These are phyloP conservation scores for Eimeria falciformis DNA, from an alignment of 169 alveolate genomes.

Conservation along the genomic window DNA sequence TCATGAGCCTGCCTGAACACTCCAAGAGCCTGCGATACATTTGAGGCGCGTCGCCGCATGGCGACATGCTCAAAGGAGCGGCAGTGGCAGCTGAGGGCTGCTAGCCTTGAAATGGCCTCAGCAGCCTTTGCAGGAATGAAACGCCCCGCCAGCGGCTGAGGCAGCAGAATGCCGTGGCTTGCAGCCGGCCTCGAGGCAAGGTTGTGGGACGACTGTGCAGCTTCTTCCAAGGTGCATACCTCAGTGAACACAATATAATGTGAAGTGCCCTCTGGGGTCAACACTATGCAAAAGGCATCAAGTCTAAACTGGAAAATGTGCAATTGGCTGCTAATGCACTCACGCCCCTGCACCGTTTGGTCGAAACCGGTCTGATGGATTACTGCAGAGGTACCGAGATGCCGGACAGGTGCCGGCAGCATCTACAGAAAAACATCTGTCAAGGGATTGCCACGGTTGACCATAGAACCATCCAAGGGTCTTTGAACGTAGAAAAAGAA, in stretches of 20 bases:
- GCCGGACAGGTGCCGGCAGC: constrained; percentile 38
- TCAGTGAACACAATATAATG: constrained; percentile 12
- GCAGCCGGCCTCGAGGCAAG: constrained; percentile 35
- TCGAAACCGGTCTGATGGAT: too few species aligned
- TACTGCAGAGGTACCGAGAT: constrained; percentile 10
- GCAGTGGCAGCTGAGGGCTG: constrained; percentile 50
- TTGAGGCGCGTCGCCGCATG: constrained; percentile 62
- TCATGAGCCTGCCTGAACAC: constrained; percentile 75
- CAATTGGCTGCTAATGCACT: constrained; percentile 39
- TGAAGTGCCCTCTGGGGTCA: constrained; percentile 50
- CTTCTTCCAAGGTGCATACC: constrained; percentile 58
- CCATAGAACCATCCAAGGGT: constrained; percentile 38
- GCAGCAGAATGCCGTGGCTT: constrained; percentile 49
- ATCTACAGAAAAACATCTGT: constrained; percentile 14
- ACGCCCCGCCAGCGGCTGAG: constrained; percentile 49
- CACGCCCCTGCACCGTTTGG: background rate
- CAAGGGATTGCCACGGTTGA: constrained; percentile 10
- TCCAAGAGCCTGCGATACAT: constrained; percentile 72
- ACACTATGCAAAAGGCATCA: constrained; percentile 32
- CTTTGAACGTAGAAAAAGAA: constrained; percentile 30
- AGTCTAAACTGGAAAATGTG: constrained; percentile 27
- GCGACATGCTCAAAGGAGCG: constrained; percentile 64
- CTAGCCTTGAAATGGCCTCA: constrained; percentile 56
- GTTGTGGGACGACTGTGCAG: constrained; percentile 43
- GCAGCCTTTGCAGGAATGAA: constrained; percentile 66